Conservation (phyloP, 176 grass and related monocot species). For the Oryza australiensis region DNA sequence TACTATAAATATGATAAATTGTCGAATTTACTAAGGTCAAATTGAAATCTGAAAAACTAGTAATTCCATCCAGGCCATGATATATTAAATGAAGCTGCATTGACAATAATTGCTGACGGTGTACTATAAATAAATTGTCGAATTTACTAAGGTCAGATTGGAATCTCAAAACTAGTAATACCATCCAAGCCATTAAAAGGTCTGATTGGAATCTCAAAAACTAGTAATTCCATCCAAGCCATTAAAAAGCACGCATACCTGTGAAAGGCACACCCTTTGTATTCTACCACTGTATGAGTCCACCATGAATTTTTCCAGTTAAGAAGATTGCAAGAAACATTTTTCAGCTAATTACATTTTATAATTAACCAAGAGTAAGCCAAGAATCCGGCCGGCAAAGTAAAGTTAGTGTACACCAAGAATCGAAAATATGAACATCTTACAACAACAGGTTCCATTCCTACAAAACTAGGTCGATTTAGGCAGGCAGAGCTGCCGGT, state of each 20-base stretch:
- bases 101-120: not conserved
- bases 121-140: not conserved
- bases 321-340: not conserved
- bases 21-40: not conserved
- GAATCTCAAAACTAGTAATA: not conserved
- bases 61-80: not conserved
- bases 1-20: not conserved
- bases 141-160: not conserved
- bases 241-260: not conserved
- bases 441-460: slow-evolving; percentile 41
- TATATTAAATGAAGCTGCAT: no score
- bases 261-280: not conserved
- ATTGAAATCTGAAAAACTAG: not conserved
- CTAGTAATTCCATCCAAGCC: not conserved
- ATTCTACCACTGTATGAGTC: not conserved
- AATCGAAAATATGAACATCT: slow-evolving; percentile 56
- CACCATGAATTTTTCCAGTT: not conserved
- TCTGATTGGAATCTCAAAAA: not conserved
- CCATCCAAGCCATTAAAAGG: no score
- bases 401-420: slow-evolving; percentile 44
- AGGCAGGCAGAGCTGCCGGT: slow-evolving; percentile 48
- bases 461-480: slow-evolving; percentile 33
- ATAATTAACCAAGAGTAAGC: slow-evolving; percentile 39
- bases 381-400: slow-evolving; percentile 33
- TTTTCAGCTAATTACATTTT: slow-evolving; percentile 52